phyloP scores from a whole-genome alignment of 306 rosid species.

The Clitoria ternatea region DNA sequence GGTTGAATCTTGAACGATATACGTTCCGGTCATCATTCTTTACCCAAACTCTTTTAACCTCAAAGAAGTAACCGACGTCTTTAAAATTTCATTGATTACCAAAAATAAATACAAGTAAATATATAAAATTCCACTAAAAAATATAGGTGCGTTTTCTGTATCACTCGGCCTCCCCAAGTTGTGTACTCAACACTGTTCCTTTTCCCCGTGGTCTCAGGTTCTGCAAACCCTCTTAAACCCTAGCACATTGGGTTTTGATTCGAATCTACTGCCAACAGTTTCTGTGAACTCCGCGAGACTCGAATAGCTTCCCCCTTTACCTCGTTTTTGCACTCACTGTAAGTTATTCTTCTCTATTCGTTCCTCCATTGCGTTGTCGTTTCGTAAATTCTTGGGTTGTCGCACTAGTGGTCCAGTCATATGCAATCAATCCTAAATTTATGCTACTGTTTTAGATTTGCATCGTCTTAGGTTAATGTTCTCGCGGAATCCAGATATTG shows the following conservation, averaged over 20 bases:
- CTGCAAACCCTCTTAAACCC: conserved; percentile 40
- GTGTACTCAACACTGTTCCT: not conserved
- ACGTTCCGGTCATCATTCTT: too few relatives aligned
- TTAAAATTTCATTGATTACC: too few relatives aligned
- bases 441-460: not conserved
- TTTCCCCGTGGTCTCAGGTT: too few relatives aligned
- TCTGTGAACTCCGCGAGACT: not conserved
- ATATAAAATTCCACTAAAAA: not conserved
- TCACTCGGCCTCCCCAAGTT: not conserved
- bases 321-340: not conserved
- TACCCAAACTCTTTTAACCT: too few relatives aligned
- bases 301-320: not conserved
- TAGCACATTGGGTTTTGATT: conserved; percentile 9
- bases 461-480: not conserved
- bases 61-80: too few relatives aligned
- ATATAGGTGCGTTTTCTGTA: not conserved
- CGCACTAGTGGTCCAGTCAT: not conserved
- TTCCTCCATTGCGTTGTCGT: not conserved
- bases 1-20: too few relatives aligned
- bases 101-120: too few relatives aligned
- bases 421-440: not conserved
- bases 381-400: not conserved
- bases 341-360: not conserved
- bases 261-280: not conserved
- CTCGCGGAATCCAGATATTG: not conserved